Percentiles rank a stretch among this genome's conserved stretches.
phyloP scores from a whole-genome alignment of 2,329 filamentous ascomycete species.

The Hirsutella thompsonii region DNA sequence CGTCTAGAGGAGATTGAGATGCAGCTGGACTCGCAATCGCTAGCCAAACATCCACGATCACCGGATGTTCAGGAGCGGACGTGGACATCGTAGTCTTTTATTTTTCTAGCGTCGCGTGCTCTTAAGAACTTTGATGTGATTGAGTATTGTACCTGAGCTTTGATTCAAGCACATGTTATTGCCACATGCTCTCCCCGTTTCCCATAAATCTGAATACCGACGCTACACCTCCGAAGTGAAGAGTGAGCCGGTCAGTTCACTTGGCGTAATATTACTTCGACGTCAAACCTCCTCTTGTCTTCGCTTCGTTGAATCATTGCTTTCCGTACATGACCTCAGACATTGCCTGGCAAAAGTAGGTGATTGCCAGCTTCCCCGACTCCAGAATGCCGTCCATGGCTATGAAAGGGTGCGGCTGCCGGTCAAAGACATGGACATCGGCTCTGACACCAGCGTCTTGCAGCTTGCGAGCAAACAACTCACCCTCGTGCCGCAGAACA shows the following conservation, averaged over 20 bases:
- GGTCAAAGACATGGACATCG: conserved; percentile 35
- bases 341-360: conserved; percentile 19
- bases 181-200: no score
- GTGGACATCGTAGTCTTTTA: no score
- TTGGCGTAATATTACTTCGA: no score
- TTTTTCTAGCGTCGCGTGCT: no score
- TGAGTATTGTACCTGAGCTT: no score
- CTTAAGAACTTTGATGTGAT: no score
- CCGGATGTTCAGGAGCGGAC: not conserved
- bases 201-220: no score
- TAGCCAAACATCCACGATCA: not conserved
- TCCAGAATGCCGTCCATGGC: conserved; percentile 43
- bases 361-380: conserved; percentile 37
- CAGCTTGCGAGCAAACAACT: conserved; percentile 36
- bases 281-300: no score
- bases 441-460: conserved; percentile 29
- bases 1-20: conserved; percentile 31
- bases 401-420: conserved; percentile 45
- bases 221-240: no score
- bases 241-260: no score
- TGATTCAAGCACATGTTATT: no score
- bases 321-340: conserved; percentile 1
- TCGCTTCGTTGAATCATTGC: no score
- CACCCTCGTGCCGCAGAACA: conserved; percentile 40
- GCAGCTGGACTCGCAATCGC: conserved; percentile 27